Evolutionary conservation across 331 rosid genomes (phyloP).

Genomic region (Malus hybrid): DNA sequence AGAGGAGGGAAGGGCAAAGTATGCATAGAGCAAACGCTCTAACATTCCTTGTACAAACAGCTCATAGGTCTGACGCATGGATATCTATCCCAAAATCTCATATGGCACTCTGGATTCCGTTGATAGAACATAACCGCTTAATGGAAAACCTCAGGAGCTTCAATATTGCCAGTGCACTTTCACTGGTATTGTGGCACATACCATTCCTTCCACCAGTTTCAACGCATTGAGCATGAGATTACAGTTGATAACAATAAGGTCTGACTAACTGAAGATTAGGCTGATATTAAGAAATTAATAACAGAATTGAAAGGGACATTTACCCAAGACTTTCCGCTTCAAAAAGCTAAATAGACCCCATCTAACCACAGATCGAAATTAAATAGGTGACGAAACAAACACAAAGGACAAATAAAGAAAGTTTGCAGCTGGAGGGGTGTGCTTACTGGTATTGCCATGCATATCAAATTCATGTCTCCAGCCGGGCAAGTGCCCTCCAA

Average conservation of each 20-base stretch:
- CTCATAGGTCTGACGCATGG: background rate
- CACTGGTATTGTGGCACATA: no score
- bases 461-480: constrained; percentile 22
- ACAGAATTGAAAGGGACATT: background rate
- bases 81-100: background rate
- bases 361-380: no score
- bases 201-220: no score
- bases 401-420: background rate
- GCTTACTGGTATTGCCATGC: constrained; percentile 31
- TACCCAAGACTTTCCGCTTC: background rate
- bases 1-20: background rate
- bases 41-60: no score
- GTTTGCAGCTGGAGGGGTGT: background rate
- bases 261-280: background rate
- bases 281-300: background rate
- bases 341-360: background rate
- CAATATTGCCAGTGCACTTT: no score
- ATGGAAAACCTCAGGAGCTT: no score
- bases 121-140: no score
- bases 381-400: background rate
- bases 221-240: no score
- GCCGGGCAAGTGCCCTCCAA: constrained; percentile 21
- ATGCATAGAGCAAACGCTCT: background rate
- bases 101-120: background rate
- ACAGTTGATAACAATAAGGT: no score